Evolutionary conservation across 2,329 filamentous ascomycete genomes (phyloP), one percentile per base, ranked within the genome.

Genomic region (Aspergillus persii): DNA sequence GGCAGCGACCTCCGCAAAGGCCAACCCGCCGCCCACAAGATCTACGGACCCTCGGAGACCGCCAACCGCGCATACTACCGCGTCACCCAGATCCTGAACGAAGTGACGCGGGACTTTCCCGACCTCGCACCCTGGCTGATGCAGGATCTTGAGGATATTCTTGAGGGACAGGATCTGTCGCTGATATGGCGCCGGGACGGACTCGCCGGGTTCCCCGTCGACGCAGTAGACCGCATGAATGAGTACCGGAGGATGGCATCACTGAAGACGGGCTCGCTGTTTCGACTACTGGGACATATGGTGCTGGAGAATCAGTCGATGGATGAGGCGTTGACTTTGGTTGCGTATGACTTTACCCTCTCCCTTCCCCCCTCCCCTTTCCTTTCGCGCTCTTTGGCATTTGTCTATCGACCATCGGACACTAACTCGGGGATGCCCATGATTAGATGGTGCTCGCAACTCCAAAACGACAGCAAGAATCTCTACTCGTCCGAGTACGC

Each of bases 381-480:
- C 18, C 18, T 23, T 23, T 23, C 18, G 18, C 18, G 1, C 18
- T 23, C 18, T 23, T 23, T 23, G 18, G 18, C 18, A 23, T 23
- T 23, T 11, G 18, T 26, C 9, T n/a, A 23, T 11, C n/a, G 18
- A 23, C 18, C 18, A 23, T 23, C 18, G 18, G 18, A 23, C 18
- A 23, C 18, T 23, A 23, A 23, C 18, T 23, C 18, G 18, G 18
- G 2, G 18, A 23, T 23, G 2, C 18, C 18, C 18, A 23, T 23
- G 18, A 23, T 23, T 41, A 68, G 66, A 36, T 68, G 66, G 66
- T 60, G 62, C 49, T 63, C 63, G 0, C 65, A 68, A 31, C 53
- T 67, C 5, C 66, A 67, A 44, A 68, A 67, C 15, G 66, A 68
- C 33, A 66, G 64, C 57, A 67, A 68, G 26, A 68, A 68, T 33